These are phyloP conservation scores for Colletotrichum horii DNA, from an alignment of 2,329 filamentous ascomycete genomes.

Conservation along the genomic window DNA sequence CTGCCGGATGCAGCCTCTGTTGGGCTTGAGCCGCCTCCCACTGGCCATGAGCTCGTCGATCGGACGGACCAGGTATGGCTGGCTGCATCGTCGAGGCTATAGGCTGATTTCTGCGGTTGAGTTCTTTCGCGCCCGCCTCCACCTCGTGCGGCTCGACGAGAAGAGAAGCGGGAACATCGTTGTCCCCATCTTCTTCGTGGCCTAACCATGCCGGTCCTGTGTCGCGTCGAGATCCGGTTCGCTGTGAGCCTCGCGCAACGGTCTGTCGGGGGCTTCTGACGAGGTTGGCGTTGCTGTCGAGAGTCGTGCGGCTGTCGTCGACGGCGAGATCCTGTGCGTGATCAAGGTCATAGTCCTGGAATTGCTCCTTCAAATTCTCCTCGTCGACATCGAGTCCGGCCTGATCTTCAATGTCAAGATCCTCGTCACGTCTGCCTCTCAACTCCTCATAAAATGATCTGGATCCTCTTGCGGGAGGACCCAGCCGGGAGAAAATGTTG, in stretches of 20 bases:
- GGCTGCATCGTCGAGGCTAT: neutral
- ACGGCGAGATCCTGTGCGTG: conserved; percentile 44
- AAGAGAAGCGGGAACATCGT: conserved; percentile 69
- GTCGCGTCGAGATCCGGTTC: conserved; percentile 11
- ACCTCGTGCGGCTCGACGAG: conserved; percentile 57
- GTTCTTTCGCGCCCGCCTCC: neutral
- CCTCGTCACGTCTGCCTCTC: conserved; percentile 41
- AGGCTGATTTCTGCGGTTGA: neutral
- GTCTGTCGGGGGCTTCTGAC: conserved; percentile 7
- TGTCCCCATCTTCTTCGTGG: conserved; percentile 57
- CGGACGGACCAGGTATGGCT: conserved; percentile 46
- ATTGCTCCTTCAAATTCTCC: conserved; percentile 57
- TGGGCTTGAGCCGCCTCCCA: conserved; percentile 61
- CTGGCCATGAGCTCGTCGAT: conserved; percentile 50
- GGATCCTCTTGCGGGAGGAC: conserved; percentile 35
- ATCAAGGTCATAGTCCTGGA: conserved; percentile 55
- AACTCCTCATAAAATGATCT: conserved; percentile 58
- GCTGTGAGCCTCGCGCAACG: neutral
- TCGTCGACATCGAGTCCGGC: conserved; percentile 54
- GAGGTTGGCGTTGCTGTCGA: conserved; percentile 38
- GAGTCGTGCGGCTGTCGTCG: conserved; percentile 51
- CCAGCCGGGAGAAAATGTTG: conserved; percentile 53
- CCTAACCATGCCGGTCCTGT: conserved; percentile 31
- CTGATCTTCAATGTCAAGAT: conserved; percentile 45
- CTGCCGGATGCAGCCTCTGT: conserved; percentile 53